Percentiles rank a stretch among this genome's conserved stretches.
Evolutionary conservation across 1,139 yeast genomes (phyloP).

Genomic region (Debaryomycetaceae sp.): DNA sequence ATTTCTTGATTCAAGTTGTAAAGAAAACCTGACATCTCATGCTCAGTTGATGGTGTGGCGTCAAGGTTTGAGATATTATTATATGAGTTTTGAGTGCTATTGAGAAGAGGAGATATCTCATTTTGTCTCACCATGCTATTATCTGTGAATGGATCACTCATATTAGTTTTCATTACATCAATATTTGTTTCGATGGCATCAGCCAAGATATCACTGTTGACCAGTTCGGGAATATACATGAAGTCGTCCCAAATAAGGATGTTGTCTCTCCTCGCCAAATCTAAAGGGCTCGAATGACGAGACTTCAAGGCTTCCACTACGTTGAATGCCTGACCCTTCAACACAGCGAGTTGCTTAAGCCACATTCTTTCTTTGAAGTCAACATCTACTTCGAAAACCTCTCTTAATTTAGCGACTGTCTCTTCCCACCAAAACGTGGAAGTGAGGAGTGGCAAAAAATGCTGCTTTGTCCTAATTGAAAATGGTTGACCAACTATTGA

Average conservation of each 20-base stretch:
- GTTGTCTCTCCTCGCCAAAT: slow-evolving; percentile 57
- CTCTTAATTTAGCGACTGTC: slow-evolving; percentile 44
- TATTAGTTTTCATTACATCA: slow-evolving; percentile 11
- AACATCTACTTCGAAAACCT: slow-evolving; percentile 51
- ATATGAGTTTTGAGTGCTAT: neutral
- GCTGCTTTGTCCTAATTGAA: slow-evolving; percentile 51
- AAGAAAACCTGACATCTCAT: slow-evolving; percentile 20
- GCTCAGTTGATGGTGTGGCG: neutral
- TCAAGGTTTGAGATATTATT: slow-evolving; percentile 2
- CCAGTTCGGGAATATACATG: slow-evolving; percentile 49
- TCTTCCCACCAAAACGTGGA: slow-evolving; percentile 73
- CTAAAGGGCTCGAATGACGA: slow-evolving; percentile 63
- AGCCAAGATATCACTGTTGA: slow-evolving; percentile 11
- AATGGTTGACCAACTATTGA: slow-evolving; percentile 68
- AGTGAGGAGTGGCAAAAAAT: slow-evolving; percentile 57
- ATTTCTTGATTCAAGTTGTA: slow-evolving; percentile 12
- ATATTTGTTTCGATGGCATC: slow-evolving; percentile 20
- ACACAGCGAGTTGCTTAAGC: slow-evolving; percentile 63
- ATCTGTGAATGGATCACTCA: neutral
- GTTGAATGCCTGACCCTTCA: slow-evolving; percentile 78
- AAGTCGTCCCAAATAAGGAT: slow-evolving; percentile 59
- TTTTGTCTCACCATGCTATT: neutral
- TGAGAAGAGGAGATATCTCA: slow-evolving; percentile 1
- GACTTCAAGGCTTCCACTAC: slow-evolving; percentile 63
- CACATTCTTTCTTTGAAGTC: slow-evolving; percentile 69